phyloP scores from a whole-genome alignment of 1,139 yeast genomes.

The Sugiyamaella neomexicana region DNA sequence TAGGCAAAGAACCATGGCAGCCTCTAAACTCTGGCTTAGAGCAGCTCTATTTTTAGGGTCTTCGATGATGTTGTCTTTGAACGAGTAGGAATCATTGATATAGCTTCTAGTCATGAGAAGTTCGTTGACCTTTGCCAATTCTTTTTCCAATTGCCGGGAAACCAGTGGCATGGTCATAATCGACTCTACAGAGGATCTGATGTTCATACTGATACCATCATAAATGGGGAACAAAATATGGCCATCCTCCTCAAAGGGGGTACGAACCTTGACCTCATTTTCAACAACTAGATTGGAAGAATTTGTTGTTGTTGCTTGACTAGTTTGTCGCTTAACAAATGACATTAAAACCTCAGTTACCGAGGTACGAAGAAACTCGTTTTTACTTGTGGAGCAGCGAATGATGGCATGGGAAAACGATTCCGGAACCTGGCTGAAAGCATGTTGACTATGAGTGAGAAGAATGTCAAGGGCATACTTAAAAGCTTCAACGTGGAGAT shows the following conservation, averaged over 20 bases:
- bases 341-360: constrained; percentile 22
- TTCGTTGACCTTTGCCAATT: constrained; percentile 25
- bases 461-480: constrained; percentile 22
- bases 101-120: constrained; percentile 30
- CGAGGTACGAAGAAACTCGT: constrained; percentile 22
- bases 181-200: constrained; percentile 18
- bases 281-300: neutral
- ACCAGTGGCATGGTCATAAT: constrained; percentile 19
- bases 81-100: constrained; percentile 33
- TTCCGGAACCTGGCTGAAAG: constrained; percentile 15
- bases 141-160: constrained; percentile 21
- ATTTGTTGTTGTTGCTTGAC: neutral
- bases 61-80: constrained; percentile 34
- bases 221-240: constrained; percentile 22
- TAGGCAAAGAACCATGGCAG: constrained; percentile 50
- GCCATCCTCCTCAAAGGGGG: constrained; percentile 4
- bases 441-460: constrained; percentile 20
- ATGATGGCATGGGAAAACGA: constrained; percentile 22
- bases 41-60: constrained; percentile 33
- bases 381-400: constrained; percentile 23
- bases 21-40: constrained; percentile 46
- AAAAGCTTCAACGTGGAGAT: constrained; percentile 20
- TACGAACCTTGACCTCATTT: constrained; percentile 2
- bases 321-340: constrained; percentile 19
- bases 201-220: constrained; percentile 23